Conservation (phyloP, 2,329 filamentous ascomycete genomes). For the Cladosporium sp. region DNA sequence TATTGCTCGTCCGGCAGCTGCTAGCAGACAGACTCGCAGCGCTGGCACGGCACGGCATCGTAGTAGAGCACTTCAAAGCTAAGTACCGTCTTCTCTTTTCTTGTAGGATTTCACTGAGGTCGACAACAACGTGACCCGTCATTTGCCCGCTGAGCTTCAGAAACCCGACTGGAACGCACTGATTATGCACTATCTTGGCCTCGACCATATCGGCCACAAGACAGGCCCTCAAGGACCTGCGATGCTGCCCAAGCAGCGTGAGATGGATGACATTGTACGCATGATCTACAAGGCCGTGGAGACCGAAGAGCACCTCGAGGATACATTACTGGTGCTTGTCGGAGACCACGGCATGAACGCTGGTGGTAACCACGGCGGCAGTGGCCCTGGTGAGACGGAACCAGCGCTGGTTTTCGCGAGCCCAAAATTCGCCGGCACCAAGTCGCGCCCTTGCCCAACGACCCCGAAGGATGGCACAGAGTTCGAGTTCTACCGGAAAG, state of each 20-base stretch:
- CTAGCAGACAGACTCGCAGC: background rate
- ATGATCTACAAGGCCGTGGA: constrained; percentile 77
- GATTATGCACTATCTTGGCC: constrained; percentile 91
- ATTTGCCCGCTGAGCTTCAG: constrained; percentile 74
- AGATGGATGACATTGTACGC: constrained; percentile 86
- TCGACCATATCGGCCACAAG: constrained; percentile 98
- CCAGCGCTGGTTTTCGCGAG: constrained; percentile 89
- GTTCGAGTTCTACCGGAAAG: constrained; percentile 78
- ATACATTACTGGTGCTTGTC: constrained; percentile 80
- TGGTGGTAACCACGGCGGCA: constrained; percentile 93
- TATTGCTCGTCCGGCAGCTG: background rate
- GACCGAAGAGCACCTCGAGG: constrained; percentile 67
- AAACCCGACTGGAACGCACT: constrained; percentile 87
- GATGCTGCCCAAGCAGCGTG: constrained; percentile 88
- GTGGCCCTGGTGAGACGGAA: constrained; percentile 90
- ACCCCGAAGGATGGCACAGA: constrained; percentile 59
- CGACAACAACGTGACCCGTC: constrained; percentile 93
- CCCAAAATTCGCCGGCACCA: constrained; percentile 58
- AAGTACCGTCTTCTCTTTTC: constrained; percentile 18
- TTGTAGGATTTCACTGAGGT: constrained; percentile 92
- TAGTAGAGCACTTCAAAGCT: constrained; percentile 2
- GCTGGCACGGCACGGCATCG: background rate
- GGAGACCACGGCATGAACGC: constrained; percentile 99
- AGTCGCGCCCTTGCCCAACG: constrained; percentile 51
- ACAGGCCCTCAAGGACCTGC: constrained; percentile 80